Evolutionary conservation across 169 alveolate species (phyloP), one percentile per base, ranked within the genome.

Genomic region (Cryptosporidium baileyi): DNA sequence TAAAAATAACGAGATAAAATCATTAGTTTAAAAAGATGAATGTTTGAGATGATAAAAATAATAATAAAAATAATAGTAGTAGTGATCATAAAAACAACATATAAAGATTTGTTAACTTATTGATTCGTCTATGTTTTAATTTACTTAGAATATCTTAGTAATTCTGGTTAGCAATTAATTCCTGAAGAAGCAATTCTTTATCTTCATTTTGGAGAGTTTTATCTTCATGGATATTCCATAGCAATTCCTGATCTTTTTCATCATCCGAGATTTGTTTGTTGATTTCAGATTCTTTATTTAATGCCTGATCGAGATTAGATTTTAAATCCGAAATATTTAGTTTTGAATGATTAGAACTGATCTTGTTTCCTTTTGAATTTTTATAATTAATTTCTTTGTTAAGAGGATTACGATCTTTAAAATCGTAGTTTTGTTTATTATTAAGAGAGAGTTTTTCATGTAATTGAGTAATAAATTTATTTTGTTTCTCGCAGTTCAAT

Each of bases 201-300:
- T 74, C 85, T 28, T 74, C 85, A 19, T n/a, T 22, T 19, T 54
- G 60, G 40, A 74, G 52, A 1, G 65, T 51, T 9, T 22, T 8
- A 22, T 74, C 85, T 26, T 74, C 85, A 15, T 60, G 30, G 24
- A 74, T 54, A 40, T 47, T 57, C 85, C 85, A 74, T 38, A 74
- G 8, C 13, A 74, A 59, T 38, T 74, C 85, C 41, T 74, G 85
- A 24, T 51, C 44, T 8, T 74, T 26, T 36, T 74, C 85, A 22
- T 52, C 43, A 38, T 74, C 57, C 9, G 47, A 49, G n/a, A 74
- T 52, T 28, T 22, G 17, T 17, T 24, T 57, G n/a, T 13, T 19
- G 2, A 8, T 57, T 26, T 40, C 65, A 41, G 43, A 51, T 54
- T 74, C 74, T 54, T 51, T 60, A n/a, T 51, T 60, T 7, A 74